Evolutionary conservation across 1,139 yeast genomes (phyloP), one percentile per base, ranked within the genome.

Genomic region (Geotrichum europaeum): DNA sequence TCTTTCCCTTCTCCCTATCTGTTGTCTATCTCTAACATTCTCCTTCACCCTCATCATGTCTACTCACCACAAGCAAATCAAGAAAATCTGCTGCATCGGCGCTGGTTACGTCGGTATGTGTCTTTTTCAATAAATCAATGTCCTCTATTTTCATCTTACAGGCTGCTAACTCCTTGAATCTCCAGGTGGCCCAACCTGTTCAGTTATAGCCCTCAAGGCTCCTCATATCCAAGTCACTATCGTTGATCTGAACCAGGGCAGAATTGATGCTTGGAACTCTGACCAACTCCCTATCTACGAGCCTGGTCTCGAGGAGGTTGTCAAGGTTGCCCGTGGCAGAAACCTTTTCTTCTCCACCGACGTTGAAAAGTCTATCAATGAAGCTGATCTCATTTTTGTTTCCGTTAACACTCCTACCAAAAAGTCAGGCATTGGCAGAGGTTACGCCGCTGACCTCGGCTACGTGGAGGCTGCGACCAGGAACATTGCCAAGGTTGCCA

Each of bases 371-470:
- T 68, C 70, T 51, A 69, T 69, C 60, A 60, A 59, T 51, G 72
- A 68, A 58, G 72, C 72, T 40, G 72, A 69, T 57, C 62, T 69
- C 30, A 67, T 69, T 56, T 69, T 69, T 60, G 71, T 69, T 54
- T 69, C 72, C 13, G 72, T 69, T 61, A 69, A 69, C 63, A 69
- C 72, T 24, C 72, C 72, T 24, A 69, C 72, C 60, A 69, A 69
- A 65, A 66, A 64, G 63, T 57, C 68, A 25, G 72, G 72, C 34
- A 65, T 67, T 58, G 72, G 72, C 43, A 63, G 63, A 20, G 72
- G 72, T 36, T 68, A 63, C 58, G 72, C 72, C n/a, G 70, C 72
- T 3, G 72, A 69, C 57, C 63, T 66, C 53, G 70, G 70, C 24
- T 65, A 55, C 49, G 61, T 69, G 55, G 72, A 69, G 65, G 56